A percentile compares a stretch with the other conserved stretches of the same genome.
Evolutionary conservation across 2,329 filamentous ascomycete species (phyloP).

Genomic region (Paraconiothyrium sp.): DNA sequence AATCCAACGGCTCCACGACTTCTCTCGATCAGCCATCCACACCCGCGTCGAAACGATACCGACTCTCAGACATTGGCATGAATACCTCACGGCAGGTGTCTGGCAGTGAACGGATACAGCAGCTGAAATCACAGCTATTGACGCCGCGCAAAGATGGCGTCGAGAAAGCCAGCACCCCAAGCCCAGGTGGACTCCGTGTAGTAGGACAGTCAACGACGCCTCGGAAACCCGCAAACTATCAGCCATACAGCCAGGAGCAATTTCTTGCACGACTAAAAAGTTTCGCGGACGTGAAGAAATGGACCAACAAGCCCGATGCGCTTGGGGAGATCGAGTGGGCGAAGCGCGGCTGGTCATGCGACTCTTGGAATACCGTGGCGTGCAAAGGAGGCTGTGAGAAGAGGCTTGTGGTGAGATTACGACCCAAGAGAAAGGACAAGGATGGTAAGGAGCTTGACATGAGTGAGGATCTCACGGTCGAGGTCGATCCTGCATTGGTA

Average conservation of each 20-base stretch:
- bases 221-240: constrained; percentile 72
- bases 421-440: constrained; percentile 60
- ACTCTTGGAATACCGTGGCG: constrained; percentile 75
- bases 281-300: constrained; percentile 89
- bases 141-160: constrained; percentile 34
- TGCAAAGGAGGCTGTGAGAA: constrained; percentile 84
- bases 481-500: constrained; percentile 71
- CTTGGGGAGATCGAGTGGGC: constrained; percentile 95
- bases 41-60: constrained; percentile 45
- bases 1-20: constrained; percentile 45
- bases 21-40: constrained; percentile 35
- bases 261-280: constrained; percentile 84
- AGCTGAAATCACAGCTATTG: constrained; percentile 45
- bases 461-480: constrained; percentile 56
- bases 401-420: constrained; percentile 81
- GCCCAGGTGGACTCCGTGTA: constrained; percentile 38
- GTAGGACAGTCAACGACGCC: constrained; percentile 39
- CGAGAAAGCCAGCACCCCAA: constrained; percentile 16
- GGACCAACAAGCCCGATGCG: constrained; percentile 88
- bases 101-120: constrained; percentile 41
- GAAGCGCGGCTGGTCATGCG: constrained; percentile 89
- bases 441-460: constrained; percentile 60
- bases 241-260: constrained; percentile 83
- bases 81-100: constrained; percentile 40
- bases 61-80: constrained; percentile 41